Evolutionary conservation across 169 alveolate genomes (phyloP).

Genomic region (Plasmodium malariae): DNA sequence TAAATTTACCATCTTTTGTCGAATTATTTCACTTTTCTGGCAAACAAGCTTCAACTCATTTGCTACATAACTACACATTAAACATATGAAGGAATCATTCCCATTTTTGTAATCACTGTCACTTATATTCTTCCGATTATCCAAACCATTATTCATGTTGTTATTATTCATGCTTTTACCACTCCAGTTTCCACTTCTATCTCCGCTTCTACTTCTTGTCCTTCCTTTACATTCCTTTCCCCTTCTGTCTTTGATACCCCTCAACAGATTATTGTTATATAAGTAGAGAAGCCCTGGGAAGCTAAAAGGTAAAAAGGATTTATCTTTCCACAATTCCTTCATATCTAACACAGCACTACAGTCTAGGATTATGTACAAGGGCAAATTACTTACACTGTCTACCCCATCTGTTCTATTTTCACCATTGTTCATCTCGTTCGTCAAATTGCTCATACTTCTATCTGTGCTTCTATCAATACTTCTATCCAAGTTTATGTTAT

Average conservation of each 20-base stretch:
- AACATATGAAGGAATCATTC: slow-evolving; percentile 44
- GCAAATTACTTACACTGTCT: slow-evolving; percentile 17
- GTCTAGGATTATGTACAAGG: slow-evolving; percentile 58
- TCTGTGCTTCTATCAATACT: too few species aligned
- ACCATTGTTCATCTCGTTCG: background rate
- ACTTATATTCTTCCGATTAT: background rate
- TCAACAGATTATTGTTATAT: slow-evolving; percentile 47
- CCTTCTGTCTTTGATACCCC: background rate
- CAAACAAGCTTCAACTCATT: slow-evolving; percentile 55
- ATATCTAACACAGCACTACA: slow-evolving; percentile 68
- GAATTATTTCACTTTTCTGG: slow-evolving; percentile 57
- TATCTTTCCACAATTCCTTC: slow-evolving; percentile 77
- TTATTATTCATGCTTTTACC: background rate
- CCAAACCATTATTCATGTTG: background rate
- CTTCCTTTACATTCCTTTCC: background rate
- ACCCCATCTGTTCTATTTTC: background rate
- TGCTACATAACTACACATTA: slow-evolving; percentile 75
- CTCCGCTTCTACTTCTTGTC: background rate
- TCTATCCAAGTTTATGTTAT: too few species aligned
- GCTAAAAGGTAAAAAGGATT: slow-evolving; percentile 47
- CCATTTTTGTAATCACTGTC: background rate
- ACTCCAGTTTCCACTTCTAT: background rate
- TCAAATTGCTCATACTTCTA: background rate
- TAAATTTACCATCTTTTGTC: slow-evolving; percentile 62
- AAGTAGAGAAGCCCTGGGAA: slow-evolving; percentile 70